Conservation (phyloP, 441 rosid genomes). For the Syzygium syzygioides region DNA sequence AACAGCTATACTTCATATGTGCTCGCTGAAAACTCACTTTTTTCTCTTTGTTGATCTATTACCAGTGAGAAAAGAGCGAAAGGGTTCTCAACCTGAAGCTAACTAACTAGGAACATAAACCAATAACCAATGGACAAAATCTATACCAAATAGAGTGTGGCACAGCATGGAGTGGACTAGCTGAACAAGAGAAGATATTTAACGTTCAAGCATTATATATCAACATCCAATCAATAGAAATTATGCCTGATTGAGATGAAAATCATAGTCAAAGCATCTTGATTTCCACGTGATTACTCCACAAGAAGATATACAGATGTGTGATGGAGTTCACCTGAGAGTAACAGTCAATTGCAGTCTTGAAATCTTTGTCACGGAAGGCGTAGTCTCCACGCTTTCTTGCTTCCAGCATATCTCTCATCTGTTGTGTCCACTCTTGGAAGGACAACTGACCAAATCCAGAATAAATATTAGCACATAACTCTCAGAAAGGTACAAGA, state of each 20-base stretch:
- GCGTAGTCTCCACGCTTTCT: conserved; percentile 72
- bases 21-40: background rate
- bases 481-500: background rate
- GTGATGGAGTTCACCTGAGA: conserved; percentile 41
- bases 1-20: background rate
- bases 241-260: background rate
- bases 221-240: background rate
- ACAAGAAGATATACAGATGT: background rate
- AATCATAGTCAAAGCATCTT: background rate
- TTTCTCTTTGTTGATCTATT: background rate
- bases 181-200: background rate
- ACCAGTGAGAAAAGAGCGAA: background rate
- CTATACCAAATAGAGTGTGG: background rate
- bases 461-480: conserved; percentile 6
- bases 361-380: conserved; percentile 64
- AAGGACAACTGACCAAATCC: conserved; percentile 49
- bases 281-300: background rate
- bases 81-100: background rate
- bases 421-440: conserved; percentile 80
- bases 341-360: conserved; percentile 60
- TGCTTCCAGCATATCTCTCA: conserved; percentile 60
- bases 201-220: background rate
- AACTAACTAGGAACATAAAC: background rate
- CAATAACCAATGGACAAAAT: background rate
- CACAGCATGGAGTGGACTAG: background rate